These are phyloP conservation scores for Claviceps spartinae DNA, from an alignment of 2,329 filamentous ascomycete genomes.

Conservation along the genomic window DNA sequence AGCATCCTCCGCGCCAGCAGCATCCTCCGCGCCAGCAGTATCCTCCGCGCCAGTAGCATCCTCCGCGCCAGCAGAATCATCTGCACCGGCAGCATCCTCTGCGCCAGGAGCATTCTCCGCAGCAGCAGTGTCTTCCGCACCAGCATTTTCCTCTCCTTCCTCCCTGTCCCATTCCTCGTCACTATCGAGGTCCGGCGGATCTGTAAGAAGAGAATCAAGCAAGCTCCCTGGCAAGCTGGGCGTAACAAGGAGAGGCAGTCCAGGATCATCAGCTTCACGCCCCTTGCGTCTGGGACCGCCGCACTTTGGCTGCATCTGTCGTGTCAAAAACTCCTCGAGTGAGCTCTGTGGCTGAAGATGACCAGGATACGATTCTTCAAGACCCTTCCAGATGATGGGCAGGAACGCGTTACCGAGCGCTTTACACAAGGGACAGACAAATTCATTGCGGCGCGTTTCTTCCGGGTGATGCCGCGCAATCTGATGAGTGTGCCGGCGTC, in stretches of 20 bases:
- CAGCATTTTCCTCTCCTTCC: no score
- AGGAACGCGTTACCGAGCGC: slow-evolving; percentile 90
- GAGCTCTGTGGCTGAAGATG: slow-evolving; percentile 44
- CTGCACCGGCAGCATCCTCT: no score
- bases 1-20: no score
- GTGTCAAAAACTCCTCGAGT: slow-evolving; percentile 58
- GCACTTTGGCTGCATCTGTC: slow-evolving; percentile 35
- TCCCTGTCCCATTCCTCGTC: slow-evolving; percentile 10
- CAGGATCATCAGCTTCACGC: slow-evolving; percentile 18
- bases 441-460: slow-evolving; percentile 64
- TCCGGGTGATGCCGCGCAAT: slow-evolving; percentile 93
- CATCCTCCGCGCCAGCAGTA: no score
- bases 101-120: no score
- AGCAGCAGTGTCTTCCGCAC: no score
- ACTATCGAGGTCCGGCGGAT: slow-evolving; percentile 18
- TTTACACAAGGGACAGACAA: slow-evolving; percentile 93
- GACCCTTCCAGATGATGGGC: slow-evolving; percentile 88
- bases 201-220: slow-evolving; percentile 22
- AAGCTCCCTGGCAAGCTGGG: slow-evolving; percentile 26
- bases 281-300: slow-evolving; percentile 27
- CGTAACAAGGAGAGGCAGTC: slow-evolving; percentile 18
- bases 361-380: slow-evolving; percentile 71
- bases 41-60: no score
- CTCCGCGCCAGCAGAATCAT: no score
- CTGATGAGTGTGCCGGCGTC: slow-evolving; percentile 74